phyloP scores from a whole-genome alignment of 352 stramenopile species.

The Phytophthora citricola region DNA sequence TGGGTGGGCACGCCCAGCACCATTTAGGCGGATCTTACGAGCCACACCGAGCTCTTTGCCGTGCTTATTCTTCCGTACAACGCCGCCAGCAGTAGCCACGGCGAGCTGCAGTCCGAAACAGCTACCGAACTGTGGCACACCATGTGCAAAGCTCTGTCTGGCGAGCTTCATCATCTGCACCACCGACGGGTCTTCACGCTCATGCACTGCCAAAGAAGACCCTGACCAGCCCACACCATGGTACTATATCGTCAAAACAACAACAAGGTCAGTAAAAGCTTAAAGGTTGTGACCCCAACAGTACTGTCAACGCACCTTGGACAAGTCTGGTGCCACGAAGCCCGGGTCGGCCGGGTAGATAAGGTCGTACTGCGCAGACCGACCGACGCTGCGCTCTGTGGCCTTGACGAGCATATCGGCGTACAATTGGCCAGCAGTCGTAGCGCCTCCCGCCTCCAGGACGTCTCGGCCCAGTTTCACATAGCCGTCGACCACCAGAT shows the following conservation, averaged over 20 bases:
- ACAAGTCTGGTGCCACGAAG: constrained; percentile 61
- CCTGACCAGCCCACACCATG: constrained; percentile 82
- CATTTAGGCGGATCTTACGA: constrained; percentile 72
- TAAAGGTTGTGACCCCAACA: not conserved
- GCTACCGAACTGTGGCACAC: constrained; percentile 80
- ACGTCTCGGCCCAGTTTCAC: constrained; percentile 60
- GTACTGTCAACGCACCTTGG: constrained; percentile 35
- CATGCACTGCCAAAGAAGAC: constrained; percentile 72
- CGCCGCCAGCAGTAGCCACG: constrained; percentile 57
- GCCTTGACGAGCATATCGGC: constrained; percentile 68
- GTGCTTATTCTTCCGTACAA: constrained; percentile 64
- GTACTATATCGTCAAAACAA: constrained; percentile 41
- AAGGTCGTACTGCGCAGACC: constrained; percentile 61
- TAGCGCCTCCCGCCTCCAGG: constrained; percentile 66
- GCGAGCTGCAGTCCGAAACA: constrained; percentile 79
- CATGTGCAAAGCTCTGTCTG: constrained; percentile 45
- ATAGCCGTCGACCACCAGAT: constrained; percentile 83
- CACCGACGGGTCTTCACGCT: constrained; percentile 59
- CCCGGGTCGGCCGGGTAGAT: constrained; percentile 65
- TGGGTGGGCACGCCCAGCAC: constrained; percentile 61
- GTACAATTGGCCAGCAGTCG: constrained; percentile 76
- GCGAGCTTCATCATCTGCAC: constrained; percentile 54
- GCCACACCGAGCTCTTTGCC: constrained; percentile 75
- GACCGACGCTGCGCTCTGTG: constrained; percentile 41
- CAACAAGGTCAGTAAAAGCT: constrained; percentile 1